phyloP scores from a whole-genome alignment of 225 moss, liverwort and hornwort species.

The Physcomitrellopsis africana region DNA sequence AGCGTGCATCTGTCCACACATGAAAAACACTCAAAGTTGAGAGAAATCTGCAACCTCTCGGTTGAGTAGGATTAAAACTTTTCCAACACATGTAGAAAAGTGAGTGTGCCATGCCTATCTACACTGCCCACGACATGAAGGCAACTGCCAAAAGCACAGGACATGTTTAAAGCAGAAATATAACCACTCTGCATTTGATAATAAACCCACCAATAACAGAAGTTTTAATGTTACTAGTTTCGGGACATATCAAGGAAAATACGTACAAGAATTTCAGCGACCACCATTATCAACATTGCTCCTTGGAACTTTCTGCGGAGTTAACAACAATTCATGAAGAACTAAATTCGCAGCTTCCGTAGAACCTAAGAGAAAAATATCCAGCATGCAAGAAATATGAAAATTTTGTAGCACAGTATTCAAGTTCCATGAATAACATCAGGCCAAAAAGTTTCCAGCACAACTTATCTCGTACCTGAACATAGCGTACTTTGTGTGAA shows the following conservation, averaged over 20 bases:
- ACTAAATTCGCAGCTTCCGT: background rate
- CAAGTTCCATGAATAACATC: too few relatives aligned
- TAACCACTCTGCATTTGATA: background rate
- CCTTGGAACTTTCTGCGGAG: slow-evolving; percentile 66
- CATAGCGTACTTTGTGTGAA: slow-evolving; percentile 70
- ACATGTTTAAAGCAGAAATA: background rate
- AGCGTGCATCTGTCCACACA: slow-evolving; percentile 58
- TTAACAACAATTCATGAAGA: background rate
- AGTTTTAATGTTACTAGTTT: background rate
- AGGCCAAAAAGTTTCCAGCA: background rate
- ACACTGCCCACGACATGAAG: background rate
- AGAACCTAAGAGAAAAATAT: background rate
- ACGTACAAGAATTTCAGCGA: slow-evolving; percentile 63
- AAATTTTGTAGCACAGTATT: background rate
- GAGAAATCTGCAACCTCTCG: background rate
- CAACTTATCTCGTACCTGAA: slow-evolving; percentile 51
- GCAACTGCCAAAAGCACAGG: background rate
- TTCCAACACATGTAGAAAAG: background rate
- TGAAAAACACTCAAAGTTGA: background rate
- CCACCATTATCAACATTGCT: slow-evolving; percentile 69
- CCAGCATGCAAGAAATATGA: background rate
- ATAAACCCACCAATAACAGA: background rate
- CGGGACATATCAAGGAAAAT: background rate
- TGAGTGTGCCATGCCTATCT: background rate
- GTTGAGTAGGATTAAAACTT: background rate